Evolutionary conservation across 2,329 filamentous ascomycete species (phyloP), one percentile per base, ranked within the genome.

Genomic region (Ascochyta clinopodiicola): DNA sequence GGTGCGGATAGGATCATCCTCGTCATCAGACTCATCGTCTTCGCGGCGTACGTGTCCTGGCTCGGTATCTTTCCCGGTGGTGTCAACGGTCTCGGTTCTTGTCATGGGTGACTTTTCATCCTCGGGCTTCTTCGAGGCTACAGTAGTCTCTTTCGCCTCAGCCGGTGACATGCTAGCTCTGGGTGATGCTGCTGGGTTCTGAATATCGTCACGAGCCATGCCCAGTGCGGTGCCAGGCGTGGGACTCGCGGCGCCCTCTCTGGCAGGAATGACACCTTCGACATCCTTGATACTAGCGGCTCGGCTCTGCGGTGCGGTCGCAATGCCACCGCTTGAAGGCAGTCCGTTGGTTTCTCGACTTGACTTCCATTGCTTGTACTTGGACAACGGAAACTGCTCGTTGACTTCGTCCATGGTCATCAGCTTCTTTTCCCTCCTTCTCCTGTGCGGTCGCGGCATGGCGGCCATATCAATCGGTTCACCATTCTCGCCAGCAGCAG

Each of bases 391-490:
- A 69, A 99, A 99, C 66, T 96, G 91, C 65, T 96, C 92, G 73
- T 99, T 98, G 60, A 99, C 95, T 78, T 99, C 95, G 59, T 99
- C 95, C 88, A 98, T 97, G 2, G 90, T 91, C 95, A 99, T 98
- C 65, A 99, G 78, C 76, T 97, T 99, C 86, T 99, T 99, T 77
- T 99, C 95, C 56, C 93, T 87, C 62, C 94, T 86, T 69, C 94
- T 86, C 53, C 95, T 86, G 74, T 95, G 93, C 45, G 92, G 89
- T 57, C 92, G 81, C 54, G 92, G 91, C 84, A 98, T 92, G 53
- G 88, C 85, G 55, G 93, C 86, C 62, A 99, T 81, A 60, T 92
- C 92, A 70, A 99, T 96, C 15, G 90, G 91, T 60, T 97, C 93
- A 58, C 78, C 78, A 73, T 90, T 90, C 64, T 93, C 90, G 62